phyloP scores from a whole-genome alignment of 163 green algal species.

The Prototheca cutis region DNA sequence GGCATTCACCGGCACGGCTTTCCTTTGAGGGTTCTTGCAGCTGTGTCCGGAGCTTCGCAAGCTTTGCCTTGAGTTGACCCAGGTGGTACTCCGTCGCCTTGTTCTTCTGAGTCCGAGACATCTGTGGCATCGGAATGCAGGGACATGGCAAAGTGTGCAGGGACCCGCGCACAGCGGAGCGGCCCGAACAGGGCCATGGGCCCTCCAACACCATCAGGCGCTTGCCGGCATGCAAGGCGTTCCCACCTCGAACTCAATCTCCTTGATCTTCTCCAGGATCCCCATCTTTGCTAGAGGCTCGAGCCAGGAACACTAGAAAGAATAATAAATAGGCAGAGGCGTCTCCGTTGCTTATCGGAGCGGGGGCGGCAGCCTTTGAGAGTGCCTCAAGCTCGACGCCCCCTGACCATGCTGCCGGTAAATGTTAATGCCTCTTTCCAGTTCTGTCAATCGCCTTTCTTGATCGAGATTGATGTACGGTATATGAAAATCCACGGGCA shows the following conservation, averaged over 20 bases:
- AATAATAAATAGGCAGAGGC: too few relatives aligned
- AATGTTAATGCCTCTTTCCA: too few relatives aligned
- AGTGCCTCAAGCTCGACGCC: too few relatives aligned
- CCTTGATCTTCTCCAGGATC: slow-evolving; percentile 89
- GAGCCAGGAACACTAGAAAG: slow-evolving; percentile 36
- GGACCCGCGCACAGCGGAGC: neutral
- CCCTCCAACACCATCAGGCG: neutral
- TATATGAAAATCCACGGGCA: too few relatives aligned
- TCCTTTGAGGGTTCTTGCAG: slow-evolving; percentile 74
- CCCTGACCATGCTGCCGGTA: too few relatives aligned
- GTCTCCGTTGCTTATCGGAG: too few relatives aligned
- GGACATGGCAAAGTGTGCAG: neutral
- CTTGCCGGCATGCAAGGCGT: neutral
- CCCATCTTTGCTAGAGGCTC: slow-evolving; percentile 56
- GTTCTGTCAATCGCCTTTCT: too few relatives aligned
- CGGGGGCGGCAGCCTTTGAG: too few relatives aligned
- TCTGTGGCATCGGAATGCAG: slow-evolving; percentile 25
- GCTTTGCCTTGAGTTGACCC: slow-evolving; percentile 87
- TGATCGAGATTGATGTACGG: too few relatives aligned
- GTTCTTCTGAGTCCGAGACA: slow-evolving; percentile 90
- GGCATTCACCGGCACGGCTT: too few relatives aligned
- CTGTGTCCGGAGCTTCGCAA: slow-evolving; percentile 93
- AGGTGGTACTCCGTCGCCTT: slow-evolving; percentile 72
- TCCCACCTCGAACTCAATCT: slow-evolving; percentile 87
- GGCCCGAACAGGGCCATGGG: neutral